Conservation (phyloP, 163 green algal species). For the Coccomyxa subellipsoidea region DNA sequence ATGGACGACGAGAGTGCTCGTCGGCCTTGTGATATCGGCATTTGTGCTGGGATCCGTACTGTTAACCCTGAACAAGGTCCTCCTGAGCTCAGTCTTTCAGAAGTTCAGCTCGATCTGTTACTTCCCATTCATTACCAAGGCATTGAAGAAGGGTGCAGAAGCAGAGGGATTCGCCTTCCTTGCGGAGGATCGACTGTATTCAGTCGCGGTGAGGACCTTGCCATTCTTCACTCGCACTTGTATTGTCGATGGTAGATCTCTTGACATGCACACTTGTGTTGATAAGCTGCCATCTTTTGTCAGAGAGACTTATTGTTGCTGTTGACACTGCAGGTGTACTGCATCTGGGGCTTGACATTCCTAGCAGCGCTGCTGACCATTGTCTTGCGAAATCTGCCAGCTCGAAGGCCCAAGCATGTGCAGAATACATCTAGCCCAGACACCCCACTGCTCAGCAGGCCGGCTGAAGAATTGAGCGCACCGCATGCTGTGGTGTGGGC, state of each 20-base stretch:
- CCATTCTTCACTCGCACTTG: too few relatives aligned
- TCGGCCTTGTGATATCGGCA: not conserved
- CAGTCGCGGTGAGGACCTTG: not conserved
- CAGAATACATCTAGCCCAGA: not conserved
- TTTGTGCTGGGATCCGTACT: not conserved
- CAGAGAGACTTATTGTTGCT: not conserved
- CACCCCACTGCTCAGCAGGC: not conserved
- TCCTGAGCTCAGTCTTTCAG: not conserved
- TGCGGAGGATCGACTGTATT: not conserved
- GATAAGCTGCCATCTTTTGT: not conserved
- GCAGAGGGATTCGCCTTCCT: not conserved
- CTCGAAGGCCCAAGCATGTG: not conserved
- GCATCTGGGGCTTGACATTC: not conserved
- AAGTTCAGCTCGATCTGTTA: not conserved
- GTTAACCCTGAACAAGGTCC: not conserved
- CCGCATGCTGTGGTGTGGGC: not conserved
- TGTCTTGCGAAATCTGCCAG: not conserved
- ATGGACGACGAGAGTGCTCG: not conserved
- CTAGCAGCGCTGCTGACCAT: constrained; percentile 2
- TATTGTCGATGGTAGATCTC: too few relatives aligned
- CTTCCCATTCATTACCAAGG: not conserved
- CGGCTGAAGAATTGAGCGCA: not conserved
- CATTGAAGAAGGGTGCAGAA: not conserved
- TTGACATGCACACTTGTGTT: too few relatives aligned
- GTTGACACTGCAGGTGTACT: not conserved